phyloP scores from a whole-genome alignment of 805 yeast species.

The Wickerhamiella australiensis region DNA sequence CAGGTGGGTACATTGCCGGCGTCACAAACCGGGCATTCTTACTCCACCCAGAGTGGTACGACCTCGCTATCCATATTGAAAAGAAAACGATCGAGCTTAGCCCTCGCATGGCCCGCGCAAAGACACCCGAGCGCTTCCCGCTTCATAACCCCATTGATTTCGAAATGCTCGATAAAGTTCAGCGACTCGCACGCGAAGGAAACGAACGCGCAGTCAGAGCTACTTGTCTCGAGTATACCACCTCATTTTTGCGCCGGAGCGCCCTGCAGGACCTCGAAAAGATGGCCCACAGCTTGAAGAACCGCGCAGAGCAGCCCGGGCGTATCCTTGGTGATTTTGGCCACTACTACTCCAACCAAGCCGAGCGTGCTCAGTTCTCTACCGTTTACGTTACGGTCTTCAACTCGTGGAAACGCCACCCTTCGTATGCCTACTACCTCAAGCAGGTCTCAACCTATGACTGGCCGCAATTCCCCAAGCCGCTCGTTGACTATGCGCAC shows the following conservation, averaged over 20 bases:
- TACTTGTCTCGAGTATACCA: conserved; percentile 5
- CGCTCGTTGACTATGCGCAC: conserved; percentile 21
- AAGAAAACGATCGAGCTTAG: conserved; percentile 28
- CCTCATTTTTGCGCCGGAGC: conserved; percentile 7
- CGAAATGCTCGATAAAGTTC: conserved; percentile 3
- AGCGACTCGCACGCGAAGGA: conserved; percentile 1
- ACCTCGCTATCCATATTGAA: conserved; percentile 42
- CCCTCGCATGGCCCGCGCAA: conserved; percentile 10
- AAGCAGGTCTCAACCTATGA: conserved; percentile 9
- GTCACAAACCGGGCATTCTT: conserved; percentile 50
- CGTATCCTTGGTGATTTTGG: conserved; percentile 24
- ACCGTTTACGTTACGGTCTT: conserved; percentile 21
- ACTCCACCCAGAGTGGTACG: conserved; percentile 44
- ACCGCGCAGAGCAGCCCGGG: conserved; percentile 2
- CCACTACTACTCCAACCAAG: conserved; percentile 25
- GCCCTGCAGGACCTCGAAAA: conserved; percentile 11
- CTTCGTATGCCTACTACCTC: conserved; percentile 22
- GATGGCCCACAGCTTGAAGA: conserved; percentile 5
- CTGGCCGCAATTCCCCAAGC: conserved; percentile 16
- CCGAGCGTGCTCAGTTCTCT: conserved; percentile 20
- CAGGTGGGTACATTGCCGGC: conserved; percentile 45
- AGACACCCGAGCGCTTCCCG: conserved; percentile 12
- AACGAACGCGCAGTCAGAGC: conserved; percentile 14
- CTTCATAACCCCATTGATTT: conserved; percentile 7
- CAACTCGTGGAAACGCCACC: conserved; percentile 25